Conservation (phyloP, 2,329 filamentous ascomycete species). For the Aspergillus ochraceoroseus region DNA sequence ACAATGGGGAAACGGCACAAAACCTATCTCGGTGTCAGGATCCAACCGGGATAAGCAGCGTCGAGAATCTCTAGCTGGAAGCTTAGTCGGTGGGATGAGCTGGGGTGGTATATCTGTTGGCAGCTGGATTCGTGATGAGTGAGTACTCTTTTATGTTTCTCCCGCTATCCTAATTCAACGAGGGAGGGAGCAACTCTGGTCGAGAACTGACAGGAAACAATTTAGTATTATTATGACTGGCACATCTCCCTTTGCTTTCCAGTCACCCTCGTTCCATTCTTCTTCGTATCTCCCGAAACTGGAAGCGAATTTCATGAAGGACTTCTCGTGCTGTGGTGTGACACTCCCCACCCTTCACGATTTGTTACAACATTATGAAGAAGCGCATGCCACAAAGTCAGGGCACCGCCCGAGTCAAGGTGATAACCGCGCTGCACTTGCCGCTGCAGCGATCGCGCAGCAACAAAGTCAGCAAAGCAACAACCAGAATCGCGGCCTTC, state of each 20-base stretch:
- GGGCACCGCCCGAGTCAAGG: conserved; percentile 48
- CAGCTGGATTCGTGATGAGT: conserved; percentile 98
- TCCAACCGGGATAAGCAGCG: conserved; percentile 49
- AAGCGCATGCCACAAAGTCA: conserved; percentile 74
- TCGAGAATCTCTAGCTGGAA: conserved; percentile 57
- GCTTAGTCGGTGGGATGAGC: conserved; percentile 74
- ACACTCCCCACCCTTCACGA: conserved; percentile 90
- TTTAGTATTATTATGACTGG: conserved; percentile 87
- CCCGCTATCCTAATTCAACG: no score
- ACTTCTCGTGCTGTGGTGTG: conserved; percentile 91
- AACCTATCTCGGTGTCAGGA: conserved; percentile 56
- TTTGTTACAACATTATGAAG: conserved; percentile 92
- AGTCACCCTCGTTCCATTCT: conserved; percentile 93
- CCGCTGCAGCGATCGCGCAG: conserved; percentile 46
- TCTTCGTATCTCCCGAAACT: conserved; percentile 94
- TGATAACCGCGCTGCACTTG: conserved; percentile 50
- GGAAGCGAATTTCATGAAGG: conserved; percentile 95
- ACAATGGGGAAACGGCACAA: conserved; percentile 55
- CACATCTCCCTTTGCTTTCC: conserved; percentile 84
- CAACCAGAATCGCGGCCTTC: conserved; percentile 34
- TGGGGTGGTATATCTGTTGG: conserved; percentile 96
- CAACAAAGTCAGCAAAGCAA: conserved; percentile 47
- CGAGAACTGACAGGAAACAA: conserved; percentile 15
- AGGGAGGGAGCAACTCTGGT: neutral
- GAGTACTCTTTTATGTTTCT: conserved; percentile 47